These are phyloP conservation scores for Podila minutissima DNA, from an alignment of 192 early-diverging fungal genomes.

Conservation along the genomic window DNA sequence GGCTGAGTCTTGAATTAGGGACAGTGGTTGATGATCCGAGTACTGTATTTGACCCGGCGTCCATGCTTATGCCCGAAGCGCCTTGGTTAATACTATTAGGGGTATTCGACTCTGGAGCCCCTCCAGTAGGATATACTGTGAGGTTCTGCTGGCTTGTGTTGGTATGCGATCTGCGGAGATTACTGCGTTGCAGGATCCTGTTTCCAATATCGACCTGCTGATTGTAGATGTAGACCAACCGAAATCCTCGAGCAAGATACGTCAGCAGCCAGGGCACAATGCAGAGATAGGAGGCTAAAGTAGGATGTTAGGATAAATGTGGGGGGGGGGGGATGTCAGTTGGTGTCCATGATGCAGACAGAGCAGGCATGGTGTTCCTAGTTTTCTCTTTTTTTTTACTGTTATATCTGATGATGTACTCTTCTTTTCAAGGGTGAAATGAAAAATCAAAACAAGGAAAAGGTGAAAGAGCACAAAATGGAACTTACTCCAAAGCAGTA, in stretches of 20 bases:
- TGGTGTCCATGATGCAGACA: not conserved
- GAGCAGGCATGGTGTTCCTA: not conserved
- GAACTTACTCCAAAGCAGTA: conserved; percentile 44
- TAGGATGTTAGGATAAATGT: not conserved
- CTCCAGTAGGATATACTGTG: not conserved
- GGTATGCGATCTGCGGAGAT: not conserved
- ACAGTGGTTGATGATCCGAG: not conserved
- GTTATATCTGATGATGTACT: not conserved
- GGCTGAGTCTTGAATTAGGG: not conserved
- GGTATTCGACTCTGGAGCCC: no score
- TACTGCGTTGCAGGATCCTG: conserved; percentile 11
- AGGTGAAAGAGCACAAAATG: not conserved
- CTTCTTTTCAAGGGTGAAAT: not conserved
- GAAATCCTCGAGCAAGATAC: conserved; percentile 39
- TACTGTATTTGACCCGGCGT: not conserved
- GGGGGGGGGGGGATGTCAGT: not conserved
- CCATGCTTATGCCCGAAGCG: not conserved
- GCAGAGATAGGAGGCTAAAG: conserved; percentile 29
- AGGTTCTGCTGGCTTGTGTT: not conserved
- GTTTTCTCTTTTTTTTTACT: not conserved
- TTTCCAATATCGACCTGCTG: conserved; percentile 44
- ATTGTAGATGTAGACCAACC: conserved; percentile 47
- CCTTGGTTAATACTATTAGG: not conserved
- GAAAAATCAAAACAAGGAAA: not conserved
- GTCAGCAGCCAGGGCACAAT: conserved; percentile 48